Conservation (phyloP, 345 rosid genomes). For the Brassica nigra region DNA sequence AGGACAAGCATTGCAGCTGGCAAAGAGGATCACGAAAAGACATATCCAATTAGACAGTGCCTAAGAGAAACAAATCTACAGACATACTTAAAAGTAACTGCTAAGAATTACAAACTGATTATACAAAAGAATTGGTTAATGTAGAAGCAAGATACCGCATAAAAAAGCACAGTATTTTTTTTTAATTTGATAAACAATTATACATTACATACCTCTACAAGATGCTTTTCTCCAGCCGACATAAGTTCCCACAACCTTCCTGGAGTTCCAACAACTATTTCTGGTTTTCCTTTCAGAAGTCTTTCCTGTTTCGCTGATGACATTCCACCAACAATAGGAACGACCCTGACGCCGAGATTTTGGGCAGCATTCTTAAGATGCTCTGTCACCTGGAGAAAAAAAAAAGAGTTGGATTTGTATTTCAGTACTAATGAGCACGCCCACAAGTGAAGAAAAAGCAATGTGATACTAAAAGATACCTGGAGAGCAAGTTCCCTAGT, state of each 20-base stretch:
- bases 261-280: slow-evolving; percentile 88
- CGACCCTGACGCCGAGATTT: slow-evolving; percentile 62
- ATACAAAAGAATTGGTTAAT: not conserved
- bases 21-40: slow-evolving; percentile 26
- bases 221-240: slow-evolving; percentile 91
- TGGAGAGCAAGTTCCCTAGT: slow-evolving; percentile 95
- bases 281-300: slow-evolving; percentile 82
- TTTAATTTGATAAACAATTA: not conserved
- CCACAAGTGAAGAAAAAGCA: not conserved
- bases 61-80: not conserved
- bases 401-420: slow-evolving; percentile 12
- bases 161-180: not conserved
- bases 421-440: not conserved
- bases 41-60: slow-evolving; percentile 19
- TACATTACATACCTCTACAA: slow-evolving; percentile 67
- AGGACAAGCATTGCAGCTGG: slow-evolving; percentile 90
- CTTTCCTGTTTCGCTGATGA: slow-evolving; percentile 91
- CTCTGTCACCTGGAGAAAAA: slow-evolving; percentile 64
- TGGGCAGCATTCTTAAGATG: slow-evolving; percentile 78
- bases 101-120: slow-evolving; percentile 10
- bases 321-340: slow-evolving; percentile 96
- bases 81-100: not conserved
- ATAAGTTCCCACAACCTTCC: slow-evolving; percentile 98
- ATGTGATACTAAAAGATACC: slow-evolving; percentile 47
- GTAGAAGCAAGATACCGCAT: slow-evolving; percentile 13